These are phyloP conservation scores for Vitis hybrid DNA, from an alignment of 177 flowering plant genomes.

Conservation along the genomic window DNA sequence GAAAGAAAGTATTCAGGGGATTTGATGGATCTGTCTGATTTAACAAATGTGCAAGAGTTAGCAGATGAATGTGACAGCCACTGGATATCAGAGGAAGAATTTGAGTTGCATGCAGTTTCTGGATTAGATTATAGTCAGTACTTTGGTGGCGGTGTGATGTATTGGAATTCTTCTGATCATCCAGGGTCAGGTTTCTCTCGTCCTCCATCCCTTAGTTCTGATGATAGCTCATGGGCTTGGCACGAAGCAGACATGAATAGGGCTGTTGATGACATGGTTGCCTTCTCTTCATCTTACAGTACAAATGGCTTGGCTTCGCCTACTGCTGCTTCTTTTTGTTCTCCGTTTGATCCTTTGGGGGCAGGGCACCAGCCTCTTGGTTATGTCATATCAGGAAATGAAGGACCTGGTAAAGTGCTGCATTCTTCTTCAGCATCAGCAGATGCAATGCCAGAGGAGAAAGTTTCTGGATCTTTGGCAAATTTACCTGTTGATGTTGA, in stretches of 20 bases:
- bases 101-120: slow-evolving; percentile 72
- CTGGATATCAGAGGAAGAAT: slow-evolving; percentile 89
- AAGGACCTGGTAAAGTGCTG: slow-evolving; percentile 51
- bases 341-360: slow-evolving; percentile 83
- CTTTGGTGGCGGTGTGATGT: slow-evolving; percentile 98
- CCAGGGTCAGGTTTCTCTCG: slow-evolving; percentile 77
- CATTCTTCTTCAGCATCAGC: slow-evolving; percentile 53
- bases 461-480: slow-evolving; percentile 52
- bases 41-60: slow-evolving; percentile 41
- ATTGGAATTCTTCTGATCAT: slow-evolving; percentile 91
- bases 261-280: slow-evolving; percentile 96
- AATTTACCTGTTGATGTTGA: slow-evolving; percentile 63
- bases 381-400: slow-evolving; percentile 78
- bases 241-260: slow-evolving; percentile 90
- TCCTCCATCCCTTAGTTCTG: slow-evolving; percentile 95
- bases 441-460: slow-evolving; percentile 62
- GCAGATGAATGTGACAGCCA: slow-evolving; percentile 66
- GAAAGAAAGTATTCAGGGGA: slow-evolving; percentile 60
- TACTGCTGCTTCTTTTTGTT: slow-evolving; percentile 80
- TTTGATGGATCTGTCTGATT: slow-evolving; percentile 47
- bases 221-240: slow-evolving; percentile 98
- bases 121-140: slow-evolving; percentile 86
- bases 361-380: slow-evolving; percentile 73
- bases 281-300: slow-evolving; percentile 85
- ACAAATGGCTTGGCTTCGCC: slow-evolving; percentile 92